Base-by-base conservation (phyloP, 78 protist species). In the Polysphondylium violaceum region DNA sequence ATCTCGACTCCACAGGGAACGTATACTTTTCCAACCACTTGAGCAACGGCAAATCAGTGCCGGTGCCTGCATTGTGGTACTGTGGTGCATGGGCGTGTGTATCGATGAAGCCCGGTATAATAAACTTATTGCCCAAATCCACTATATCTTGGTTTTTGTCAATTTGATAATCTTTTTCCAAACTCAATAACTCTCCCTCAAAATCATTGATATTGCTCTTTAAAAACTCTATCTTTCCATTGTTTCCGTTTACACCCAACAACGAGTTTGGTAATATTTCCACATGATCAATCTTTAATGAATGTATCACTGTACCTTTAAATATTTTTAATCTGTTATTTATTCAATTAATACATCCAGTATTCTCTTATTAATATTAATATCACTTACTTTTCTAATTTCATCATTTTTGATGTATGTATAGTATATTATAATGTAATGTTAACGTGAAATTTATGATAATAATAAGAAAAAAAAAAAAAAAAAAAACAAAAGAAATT, bases 41-140 rank as follows among this genome's bases (percentile, higher is more conserved):
- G 16, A 97, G 19, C 16, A 97, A 74, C 12, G 96, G 95, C 29
- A 87, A 53, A 44, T 95, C 97, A 21, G 86, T 58, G 31, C 98
- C 98, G 0, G 78, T 89, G 27, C 98, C 98, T 2, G 95, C 72
- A 60, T 86, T 77, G 23, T 61, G 91, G 40, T 89, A 95, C 56
- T 97, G 98, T 35, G 98, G 98, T 17, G 98, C 98, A 75, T 97
- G 98, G 1, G 79, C 73, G 33, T 97, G 98, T 3, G 98, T 95
- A 58, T 97, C 98, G 65, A 97, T 53, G 16, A 96, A 71, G 12
- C 98, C 98, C 2, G 98, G 98, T 1, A 96, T 33, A 21, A 97
- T 25, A 36, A 97, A 95, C 60, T 83, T 68, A 12, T 61, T 74
- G 3, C 93, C 93, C 69, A 92, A 51, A 47, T 92, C 63, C 2